phyloP scores from a whole-genome alignment of 805 yeast genomes.

The Schwanniomyces occidentalis region DNA sequence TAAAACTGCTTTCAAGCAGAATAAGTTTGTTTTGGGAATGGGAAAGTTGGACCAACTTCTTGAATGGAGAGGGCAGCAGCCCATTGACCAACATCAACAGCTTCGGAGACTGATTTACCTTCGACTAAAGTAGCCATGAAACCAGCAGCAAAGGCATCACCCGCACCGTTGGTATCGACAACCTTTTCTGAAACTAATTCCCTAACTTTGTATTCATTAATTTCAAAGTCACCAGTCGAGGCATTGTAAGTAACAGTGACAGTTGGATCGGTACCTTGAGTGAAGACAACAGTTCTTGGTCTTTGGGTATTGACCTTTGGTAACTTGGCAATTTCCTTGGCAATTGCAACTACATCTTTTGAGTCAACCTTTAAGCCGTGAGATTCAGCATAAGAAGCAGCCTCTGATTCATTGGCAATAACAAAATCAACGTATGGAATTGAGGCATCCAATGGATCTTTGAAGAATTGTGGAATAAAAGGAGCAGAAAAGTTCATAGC shows the following conservation, averaged over 20 bases:
- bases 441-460: conserved; percentile 78
- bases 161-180: conserved; percentile 97
- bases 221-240: conserved; percentile 44
- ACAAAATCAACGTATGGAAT: conserved; percentile 87
- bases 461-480: conserved; percentile 93
- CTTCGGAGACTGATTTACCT: conserved; percentile 59
- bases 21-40: conserved; percentile 68
- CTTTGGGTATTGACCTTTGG: conserved; percentile 70
- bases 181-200: conserved; percentile 66
- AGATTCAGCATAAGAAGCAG: conserved; percentile 88
- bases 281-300: conserved; percentile 86
- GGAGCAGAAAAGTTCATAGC: conserved; percentile 93
- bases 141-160: conserved; percentile 98
- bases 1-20: conserved; percentile 15
- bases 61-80: conserved; percentile 89
- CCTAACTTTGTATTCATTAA: conserved; percentile 65
- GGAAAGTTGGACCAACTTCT: conserved; percentile 93
- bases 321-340: conserved; percentile 74
- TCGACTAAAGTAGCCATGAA: conserved; percentile 85
- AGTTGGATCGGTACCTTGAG: conserved; percentile 94
- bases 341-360: conserved; percentile 70
- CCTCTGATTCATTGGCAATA: conserved; percentile 96
- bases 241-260: conserved; percentile 64
- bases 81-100: conserved; percentile 92
- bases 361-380: conserved; percentile 57